These are phyloP conservation scores for Globisporangium mamillatum DNA, from an alignment of 352 stramenopile species.

Conservation along the genomic window DNA sequence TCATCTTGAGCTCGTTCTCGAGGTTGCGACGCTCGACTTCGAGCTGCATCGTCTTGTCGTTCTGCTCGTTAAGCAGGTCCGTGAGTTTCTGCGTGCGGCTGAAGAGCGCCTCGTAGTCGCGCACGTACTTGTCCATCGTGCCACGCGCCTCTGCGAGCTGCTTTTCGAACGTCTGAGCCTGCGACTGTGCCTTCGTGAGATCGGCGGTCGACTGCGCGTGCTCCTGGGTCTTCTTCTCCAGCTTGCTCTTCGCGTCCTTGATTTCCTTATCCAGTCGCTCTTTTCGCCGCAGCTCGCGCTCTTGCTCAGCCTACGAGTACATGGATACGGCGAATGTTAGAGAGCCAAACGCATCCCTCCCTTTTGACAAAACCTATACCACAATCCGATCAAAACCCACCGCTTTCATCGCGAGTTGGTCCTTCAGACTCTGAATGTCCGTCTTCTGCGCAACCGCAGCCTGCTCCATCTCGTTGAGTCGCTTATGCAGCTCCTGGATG, in stretches of 20 bases:
- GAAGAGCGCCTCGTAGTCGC: conserved; percentile 92
- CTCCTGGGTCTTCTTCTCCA: conserved; percentile 84
- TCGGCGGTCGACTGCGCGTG: conserved; percentile 45
- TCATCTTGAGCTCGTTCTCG: conserved; percentile 85
- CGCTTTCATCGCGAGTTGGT: conserved; percentile 83
- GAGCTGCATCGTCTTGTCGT: conserved; percentile 81
- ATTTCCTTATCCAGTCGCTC: conserved; percentile 93
- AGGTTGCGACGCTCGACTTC: conserved; percentile 78
- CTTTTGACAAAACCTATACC: conserved; percentile 13
- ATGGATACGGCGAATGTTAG: neutral
- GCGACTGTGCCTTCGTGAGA: conserved; percentile 60
- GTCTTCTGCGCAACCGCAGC: conserved; percentile 46
- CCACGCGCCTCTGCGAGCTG: conserved; percentile 64
- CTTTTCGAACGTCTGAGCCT: conserved; percentile 85
- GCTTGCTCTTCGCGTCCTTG: conserved; percentile 84
- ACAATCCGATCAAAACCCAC: conserved; percentile 19
- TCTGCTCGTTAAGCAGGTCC: conserved; percentile 92
- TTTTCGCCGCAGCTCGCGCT: conserved; percentile 85
- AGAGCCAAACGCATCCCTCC: neutral
- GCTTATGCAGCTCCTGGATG: conserved; percentile 77
- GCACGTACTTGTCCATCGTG: conserved; percentile 93
- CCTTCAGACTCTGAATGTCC: conserved; percentile 84
- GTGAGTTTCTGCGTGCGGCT: conserved; percentile 89
- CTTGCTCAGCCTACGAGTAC: conserved; percentile 68
- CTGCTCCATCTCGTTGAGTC: conserved; percentile 61